phyloP scores from a whole-genome alignment of 2,329 filamentous ascomycete genomes.

The Neonectria neomacrospora region DNA sequence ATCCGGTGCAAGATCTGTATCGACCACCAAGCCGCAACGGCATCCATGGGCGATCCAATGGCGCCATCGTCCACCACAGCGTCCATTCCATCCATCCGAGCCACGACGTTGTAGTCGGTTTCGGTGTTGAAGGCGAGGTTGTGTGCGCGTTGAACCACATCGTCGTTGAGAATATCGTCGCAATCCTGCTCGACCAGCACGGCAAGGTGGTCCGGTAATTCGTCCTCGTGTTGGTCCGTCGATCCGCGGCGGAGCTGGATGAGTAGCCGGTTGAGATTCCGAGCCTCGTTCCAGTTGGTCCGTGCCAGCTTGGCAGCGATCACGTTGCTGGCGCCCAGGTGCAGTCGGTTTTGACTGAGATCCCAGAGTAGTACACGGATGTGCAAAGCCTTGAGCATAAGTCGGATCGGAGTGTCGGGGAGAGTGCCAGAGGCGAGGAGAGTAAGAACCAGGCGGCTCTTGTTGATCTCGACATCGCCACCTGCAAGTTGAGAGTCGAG shows the following conservation, averaged over 20 bases:
- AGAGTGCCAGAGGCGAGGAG: constrained; percentile 89
- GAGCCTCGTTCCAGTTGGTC: constrained; percentile 84
- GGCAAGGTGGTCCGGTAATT: constrained; percentile 79
- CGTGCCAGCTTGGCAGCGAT: constrained; percentile 79
- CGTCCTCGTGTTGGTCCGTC: constrained; percentile 62
- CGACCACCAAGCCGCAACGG: constrained; percentile 91
- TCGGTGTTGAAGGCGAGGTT: constrained; percentile 90
- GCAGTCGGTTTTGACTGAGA: constrained; percentile 71
- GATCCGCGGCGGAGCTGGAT: constrained; percentile 54
- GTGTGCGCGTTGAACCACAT: constrained; percentile 84
- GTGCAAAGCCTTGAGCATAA: constrained; percentile 94
- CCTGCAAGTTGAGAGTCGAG: constrained; percentile 93
- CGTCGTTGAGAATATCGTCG: constrained; percentile 81
- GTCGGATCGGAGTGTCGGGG: constrained; percentile 80
- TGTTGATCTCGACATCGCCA: constrained; percentile 89
- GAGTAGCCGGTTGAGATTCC: constrained; percentile 67
- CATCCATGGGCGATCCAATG: constrained; percentile 88
- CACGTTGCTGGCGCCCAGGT: constrained; percentile 72
- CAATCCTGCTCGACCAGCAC: constrained; percentile 81
- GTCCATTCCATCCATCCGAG: constrained; percentile 79
- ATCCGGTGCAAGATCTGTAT: constrained; percentile 76
- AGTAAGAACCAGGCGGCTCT: constrained; percentile 84
- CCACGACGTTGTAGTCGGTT: constrained; percentile 72
- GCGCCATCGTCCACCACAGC: constrained; percentile 85
- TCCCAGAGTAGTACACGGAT: constrained; percentile 91